A percentile compares a stretch with the other conserved stretches of the same genome.
Conservation (phyloP, 108 stramenopile genomes). For the Nitzschia palea region DNA sequence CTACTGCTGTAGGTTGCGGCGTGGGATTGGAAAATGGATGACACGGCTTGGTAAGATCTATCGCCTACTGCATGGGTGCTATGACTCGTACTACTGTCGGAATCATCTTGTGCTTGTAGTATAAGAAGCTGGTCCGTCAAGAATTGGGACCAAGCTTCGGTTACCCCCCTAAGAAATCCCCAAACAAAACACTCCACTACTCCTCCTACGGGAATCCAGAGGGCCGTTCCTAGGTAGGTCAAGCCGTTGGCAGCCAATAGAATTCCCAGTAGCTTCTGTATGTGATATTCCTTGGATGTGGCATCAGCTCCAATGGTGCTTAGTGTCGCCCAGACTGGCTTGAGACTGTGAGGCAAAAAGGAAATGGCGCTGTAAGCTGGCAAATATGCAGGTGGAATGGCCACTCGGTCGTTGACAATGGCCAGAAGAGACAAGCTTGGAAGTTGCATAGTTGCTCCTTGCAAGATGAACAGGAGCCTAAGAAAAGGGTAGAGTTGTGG, state of each 20-base stretch:
- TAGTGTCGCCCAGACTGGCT: slow-evolving; percentile 50
- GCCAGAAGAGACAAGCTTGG: slow-evolving; percentile 36
- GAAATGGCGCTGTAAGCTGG: slow-evolving; percentile 51
- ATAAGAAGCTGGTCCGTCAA: slow-evolving; percentile 47
- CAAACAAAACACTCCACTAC: slow-evolving; percentile 29
- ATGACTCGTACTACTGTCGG: neutral
- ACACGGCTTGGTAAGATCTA: slow-evolving; percentile 26
- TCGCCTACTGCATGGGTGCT: too few relatives aligned
- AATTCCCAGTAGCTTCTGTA: slow-evolving; percentile 11
- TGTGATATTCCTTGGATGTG: neutral
- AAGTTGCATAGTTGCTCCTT: slow-evolving; percentile 45
- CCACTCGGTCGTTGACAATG: slow-evolving; percentile 48
- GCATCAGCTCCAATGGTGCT: too few relatives aligned
- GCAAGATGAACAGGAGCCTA: slow-evolving; percentile 32
- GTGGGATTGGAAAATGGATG: slow-evolving; percentile 43
- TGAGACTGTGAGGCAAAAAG: slow-evolving; percentile 55
- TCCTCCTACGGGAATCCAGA: slow-evolving; percentile 61
- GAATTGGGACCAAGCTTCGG: slow-evolving; percentile 50
- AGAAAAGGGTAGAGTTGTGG: too few relatives aligned
- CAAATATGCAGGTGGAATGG: slow-evolving; percentile 39
- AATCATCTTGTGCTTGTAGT: slow-evolving; percentile 15
- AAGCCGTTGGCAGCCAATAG: slow-evolving; percentile 29
- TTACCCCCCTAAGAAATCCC: slow-evolving; percentile 35
- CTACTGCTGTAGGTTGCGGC: slow-evolving; percentile 52
- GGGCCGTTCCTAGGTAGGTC: slow-evolving; percentile 24